Percentiles rank a stretch among this genome's conserved stretches.
phyloP scores from a whole-genome alignment of 228 moss, liverwort and hornwort genomes.

The Sphagnum magellanicum region DNA sequence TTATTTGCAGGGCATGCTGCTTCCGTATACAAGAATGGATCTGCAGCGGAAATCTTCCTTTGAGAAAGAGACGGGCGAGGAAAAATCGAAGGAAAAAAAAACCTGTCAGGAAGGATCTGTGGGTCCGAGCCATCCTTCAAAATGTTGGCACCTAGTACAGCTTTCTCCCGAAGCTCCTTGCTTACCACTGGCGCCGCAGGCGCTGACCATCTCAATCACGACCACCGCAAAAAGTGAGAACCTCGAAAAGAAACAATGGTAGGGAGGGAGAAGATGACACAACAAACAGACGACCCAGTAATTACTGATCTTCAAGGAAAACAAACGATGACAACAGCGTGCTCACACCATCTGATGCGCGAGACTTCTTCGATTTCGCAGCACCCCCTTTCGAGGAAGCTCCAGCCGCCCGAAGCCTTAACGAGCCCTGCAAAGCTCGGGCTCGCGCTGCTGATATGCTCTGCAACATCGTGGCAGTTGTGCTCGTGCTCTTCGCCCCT shows the following conservation, averaged over 20 bases:
- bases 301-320: not conserved
- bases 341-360: slow-evolving; percentile 29
- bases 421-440: slow-evolving; percentile 49
- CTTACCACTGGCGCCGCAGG: slow-evolving; percentile 57
- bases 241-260: not conserved
- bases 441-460: slow-evolving; percentile 48
- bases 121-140: slow-evolving; percentile 79
- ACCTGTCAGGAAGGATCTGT: slow-evolving; percentile 63
- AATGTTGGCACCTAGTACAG: slow-evolving; percentile 78
- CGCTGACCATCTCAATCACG: not conserved
- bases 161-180: slow-evolving; percentile 86
- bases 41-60: not conserved
- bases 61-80: not conserved
- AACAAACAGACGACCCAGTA: not conserved
- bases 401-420: slow-evolving; percentile 54
- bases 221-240: not conserved
- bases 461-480: slow-evolving; percentile 12
- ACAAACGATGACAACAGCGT: not conserved
- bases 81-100: not conserved
- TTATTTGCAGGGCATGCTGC: no score
- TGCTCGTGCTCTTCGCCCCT: not conserved
- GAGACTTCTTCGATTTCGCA: slow-evolving; percentile 55
- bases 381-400: slow-evolving; percentile 55
- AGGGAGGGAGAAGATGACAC: not conserved
- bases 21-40: no score